Evolutionary conservation across 352 stramenopile species (phyloP).

Genomic region (Plasmopara muralis): DNA sequence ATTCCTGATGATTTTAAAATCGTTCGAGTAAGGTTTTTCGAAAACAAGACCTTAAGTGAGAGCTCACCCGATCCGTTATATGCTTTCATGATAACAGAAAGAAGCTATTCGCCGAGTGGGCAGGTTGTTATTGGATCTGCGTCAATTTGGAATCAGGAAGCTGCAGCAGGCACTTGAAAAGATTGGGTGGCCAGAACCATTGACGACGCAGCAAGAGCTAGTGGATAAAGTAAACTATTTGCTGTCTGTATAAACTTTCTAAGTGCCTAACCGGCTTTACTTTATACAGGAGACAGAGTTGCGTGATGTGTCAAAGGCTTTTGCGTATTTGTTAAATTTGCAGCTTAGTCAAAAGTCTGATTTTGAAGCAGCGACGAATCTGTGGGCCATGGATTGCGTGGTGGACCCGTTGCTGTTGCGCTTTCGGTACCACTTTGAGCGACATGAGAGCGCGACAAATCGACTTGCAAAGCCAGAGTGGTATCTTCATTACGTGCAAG

Average conservation of each 20-base stretch:
- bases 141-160: slow-evolving; percentile 46
- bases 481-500: slow-evolving; percentile 53
- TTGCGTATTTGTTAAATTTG: slow-evolving; percentile 49
- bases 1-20: slow-evolving; percentile 39
- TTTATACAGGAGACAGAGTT: slow-evolving; percentile 23
- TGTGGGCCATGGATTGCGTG: slow-evolving; percentile 66
- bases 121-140: slow-evolving; percentile 40
- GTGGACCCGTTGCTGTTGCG: slow-evolving; percentile 47
- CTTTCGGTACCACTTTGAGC: slow-evolving; percentile 73
- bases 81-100: slow-evolving; percentile 18
- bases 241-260: neutral
- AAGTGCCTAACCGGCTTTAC: neutral
- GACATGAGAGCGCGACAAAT: slow-evolving; percentile 59
- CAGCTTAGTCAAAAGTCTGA: slow-evolving; percentile 42
- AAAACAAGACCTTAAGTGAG: neutral
- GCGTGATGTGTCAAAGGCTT: slow-evolving; percentile 29
- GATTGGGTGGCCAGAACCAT: slow-evolving; percentile 42
- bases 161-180: slow-evolving; percentile 35
- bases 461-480: slow-evolving; percentile 70
- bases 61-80: neutral
- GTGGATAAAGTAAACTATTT: slow-evolving; percentile 17
- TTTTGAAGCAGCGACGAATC: slow-evolving; percentile 13
- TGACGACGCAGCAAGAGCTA: slow-evolving; percentile 28
- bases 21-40: slow-evolving; percentile 33
- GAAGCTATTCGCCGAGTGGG: slow-evolving; percentile 41